phyloP scores from a whole-genome alignment of 2,329 filamentous ascomycete genomes.

The Ascochyta koolunga region DNA sequence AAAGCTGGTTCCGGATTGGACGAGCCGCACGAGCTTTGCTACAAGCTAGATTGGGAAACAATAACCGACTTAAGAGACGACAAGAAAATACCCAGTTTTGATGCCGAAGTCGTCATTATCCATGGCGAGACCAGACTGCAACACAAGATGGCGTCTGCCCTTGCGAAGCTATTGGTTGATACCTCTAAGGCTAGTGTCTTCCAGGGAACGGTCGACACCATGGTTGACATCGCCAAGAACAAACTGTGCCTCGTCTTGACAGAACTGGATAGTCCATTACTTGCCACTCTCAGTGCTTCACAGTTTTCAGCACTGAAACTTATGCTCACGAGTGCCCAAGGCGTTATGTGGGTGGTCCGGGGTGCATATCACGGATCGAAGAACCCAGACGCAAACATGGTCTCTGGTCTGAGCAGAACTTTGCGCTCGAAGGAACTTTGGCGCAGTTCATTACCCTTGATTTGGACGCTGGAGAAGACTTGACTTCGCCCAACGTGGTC shows the following conservation, averaged over 20 bases:
- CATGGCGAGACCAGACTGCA: slow-evolving; percentile 20
- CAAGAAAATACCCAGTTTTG: neutral
- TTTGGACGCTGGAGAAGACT: slow-evolving; percentile 5
- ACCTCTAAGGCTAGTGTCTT: slow-evolving; percentile 5
- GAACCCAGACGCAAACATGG: slow-evolving; percentile 17
- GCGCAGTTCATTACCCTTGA: slow-evolving; percentile 20
- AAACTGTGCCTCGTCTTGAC: slow-evolving; percentile 24
- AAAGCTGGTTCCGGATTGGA: slow-evolving; percentile 10
- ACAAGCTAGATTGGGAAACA: slow-evolving; percentile 36
- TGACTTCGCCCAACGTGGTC: neutral
- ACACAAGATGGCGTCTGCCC: slow-evolving; percentile 17
- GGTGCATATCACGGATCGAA: slow-evolving; percentile 7
- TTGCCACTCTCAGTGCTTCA: slow-evolving; percentile 1
- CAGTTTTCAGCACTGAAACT: slow-evolving; percentile 9
- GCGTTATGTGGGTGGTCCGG: slow-evolving; percentile 14
- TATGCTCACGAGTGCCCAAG: slow-evolving; percentile 9
- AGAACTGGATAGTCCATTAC: slow-evolving; percentile 14
- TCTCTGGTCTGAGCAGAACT: slow-evolving; percentile 17
- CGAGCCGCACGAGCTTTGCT: slow-evolving; percentile 32
- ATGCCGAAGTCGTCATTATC: slow-evolving; percentile 21
- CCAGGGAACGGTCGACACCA: neutral
- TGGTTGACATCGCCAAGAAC: slow-evolving; percentile 5
- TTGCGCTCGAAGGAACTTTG: slow-evolving; percentile 18
- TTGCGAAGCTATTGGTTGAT: slow-evolving; percentile 14
- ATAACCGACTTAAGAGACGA: neutral